Conservation (phyloP, 371 early-diverging fungal species). For the Lichtheimia ramosa region DNA sequence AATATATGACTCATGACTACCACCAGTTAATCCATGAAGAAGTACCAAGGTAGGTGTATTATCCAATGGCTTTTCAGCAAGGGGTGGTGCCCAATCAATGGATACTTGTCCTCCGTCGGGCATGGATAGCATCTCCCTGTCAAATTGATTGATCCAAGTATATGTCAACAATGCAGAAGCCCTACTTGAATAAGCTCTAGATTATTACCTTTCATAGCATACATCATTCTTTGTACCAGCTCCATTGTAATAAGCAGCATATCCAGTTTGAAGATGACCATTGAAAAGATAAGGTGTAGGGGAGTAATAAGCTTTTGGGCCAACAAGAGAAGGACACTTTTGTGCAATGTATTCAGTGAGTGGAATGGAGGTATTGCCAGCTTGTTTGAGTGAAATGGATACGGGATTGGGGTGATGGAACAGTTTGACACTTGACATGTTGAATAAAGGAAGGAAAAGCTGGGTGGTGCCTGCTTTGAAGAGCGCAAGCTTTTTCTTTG, state of each 20-base stretch:
- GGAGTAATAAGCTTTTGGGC: constrained; percentile 37
- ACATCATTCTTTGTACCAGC: constrained; percentile 36
- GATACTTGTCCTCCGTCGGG: constrained; percentile 87
- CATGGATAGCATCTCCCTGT: constrained; percentile 62
- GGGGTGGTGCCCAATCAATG: constrained; percentile 80
- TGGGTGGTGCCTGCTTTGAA: neutral
- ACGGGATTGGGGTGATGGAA: constrained; percentile 14
- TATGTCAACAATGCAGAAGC: neutral
- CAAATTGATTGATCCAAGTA: too few species aligned
- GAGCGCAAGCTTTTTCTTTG: too few species aligned
- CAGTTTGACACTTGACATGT: constrained; percentile 14
- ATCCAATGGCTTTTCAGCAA: constrained; percentile 48
- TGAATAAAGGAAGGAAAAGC: neutral
- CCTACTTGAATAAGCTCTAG: neutral
- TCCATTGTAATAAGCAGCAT: constrained; percentile 53
- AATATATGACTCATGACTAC: constrained; percentile 86
- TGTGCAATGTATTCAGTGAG: constrained; percentile 38
- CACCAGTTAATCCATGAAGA: constrained; percentile 91
- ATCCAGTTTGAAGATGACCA: constrained; percentile 65
- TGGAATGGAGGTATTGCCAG: constrained; percentile 21
- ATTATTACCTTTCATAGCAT: constrained; percentile 53
- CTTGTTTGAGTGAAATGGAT: constrained; percentile 7
- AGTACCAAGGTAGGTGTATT: constrained; percentile 73
- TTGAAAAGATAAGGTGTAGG: constrained; percentile 61
- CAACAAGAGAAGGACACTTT: constrained; percentile 43